Conservation (phyloP, 148 eudicot species). For the Nyssa sinensis region DNA sequence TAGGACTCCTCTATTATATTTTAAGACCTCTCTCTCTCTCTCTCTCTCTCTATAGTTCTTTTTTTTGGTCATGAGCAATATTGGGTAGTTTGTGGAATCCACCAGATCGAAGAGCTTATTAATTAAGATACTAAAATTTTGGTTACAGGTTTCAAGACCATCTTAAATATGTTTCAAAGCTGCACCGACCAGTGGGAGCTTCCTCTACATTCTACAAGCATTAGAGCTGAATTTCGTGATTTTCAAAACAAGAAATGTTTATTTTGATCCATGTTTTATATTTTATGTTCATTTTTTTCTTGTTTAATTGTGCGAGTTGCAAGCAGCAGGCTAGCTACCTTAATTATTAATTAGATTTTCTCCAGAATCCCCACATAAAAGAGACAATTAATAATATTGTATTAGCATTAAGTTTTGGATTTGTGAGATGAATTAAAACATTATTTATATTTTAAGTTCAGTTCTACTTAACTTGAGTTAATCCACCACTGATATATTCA, state of each 20-base stretch:
- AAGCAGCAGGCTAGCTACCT: neutral
- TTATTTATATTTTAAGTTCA: too few species aligned
- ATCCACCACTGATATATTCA: too few species aligned
- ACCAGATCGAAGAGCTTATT: slow-evolving; percentile 4
- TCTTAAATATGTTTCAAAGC: slow-evolving; percentile 7
- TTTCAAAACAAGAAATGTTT: neutral
- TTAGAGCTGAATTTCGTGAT: neutral
- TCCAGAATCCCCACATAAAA: neutral
- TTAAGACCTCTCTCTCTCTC: slow-evolving; percentile 4
- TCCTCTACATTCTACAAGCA: slow-evolving; percentile 1
- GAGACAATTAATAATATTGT: neutral
- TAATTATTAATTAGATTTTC: neutral
- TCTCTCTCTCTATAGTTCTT: neutral
- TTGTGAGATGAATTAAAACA: too few species aligned
- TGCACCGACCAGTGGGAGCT: slow-evolving; percentile 11
- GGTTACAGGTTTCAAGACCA: slow-evolving; percentile 20
- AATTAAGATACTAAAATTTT: neutral
- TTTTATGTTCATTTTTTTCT: neutral
- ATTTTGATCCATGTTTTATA: neutral
- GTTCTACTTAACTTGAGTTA: too few species aligned
- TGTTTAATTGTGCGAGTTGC: neutral
- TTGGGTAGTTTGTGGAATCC: slow-evolving; percentile 3
- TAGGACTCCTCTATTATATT: neutral
- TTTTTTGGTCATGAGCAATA: neutral
- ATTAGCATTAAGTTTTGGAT: neutral